Conservation (phyloP, 2,329 filamentous ascomycete genomes). For the Pseudohalonectria lignicola region DNA sequence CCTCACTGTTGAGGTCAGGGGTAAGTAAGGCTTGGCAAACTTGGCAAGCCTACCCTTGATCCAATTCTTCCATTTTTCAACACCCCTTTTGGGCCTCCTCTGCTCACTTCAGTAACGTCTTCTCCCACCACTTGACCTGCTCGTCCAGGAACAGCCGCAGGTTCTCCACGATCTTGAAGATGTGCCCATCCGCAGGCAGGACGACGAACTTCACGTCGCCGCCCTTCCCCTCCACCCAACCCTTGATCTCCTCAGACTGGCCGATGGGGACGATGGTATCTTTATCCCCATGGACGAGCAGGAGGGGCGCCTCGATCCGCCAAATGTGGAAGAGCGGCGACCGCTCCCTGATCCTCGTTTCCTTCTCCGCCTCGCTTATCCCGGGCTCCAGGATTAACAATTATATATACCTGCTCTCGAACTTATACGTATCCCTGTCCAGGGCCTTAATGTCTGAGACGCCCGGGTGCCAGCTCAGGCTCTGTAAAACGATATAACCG, state of each 20-base stretch:
- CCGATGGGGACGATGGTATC: conserved; percentile 48
- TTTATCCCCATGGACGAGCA: conserved; percentile 43
- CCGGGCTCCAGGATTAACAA: conserved; percentile 26
- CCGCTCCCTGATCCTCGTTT: conserved; percentile 27
- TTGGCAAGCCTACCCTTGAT: too few species aligned
- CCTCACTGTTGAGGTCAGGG: too few species aligned
- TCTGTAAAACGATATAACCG: conserved; percentile 41
- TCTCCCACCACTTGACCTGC: conserved; percentile 36
- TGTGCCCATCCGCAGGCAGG: conserved; percentile 38
- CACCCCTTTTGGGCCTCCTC: too few species aligned
- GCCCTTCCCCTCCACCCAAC: conserved; percentile 25
- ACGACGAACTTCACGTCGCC: conserved; percentile 34
- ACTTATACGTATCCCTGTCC: conserved; percentile 38
- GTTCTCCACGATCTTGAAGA: conserved; percentile 29
- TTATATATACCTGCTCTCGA: conserved; percentile 41
- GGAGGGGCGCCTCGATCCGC: conserved; percentile 35
- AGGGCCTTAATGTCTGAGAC: conserved; percentile 38
- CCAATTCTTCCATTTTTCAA: too few species aligned
- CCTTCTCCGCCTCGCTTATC: conserved; percentile 30
- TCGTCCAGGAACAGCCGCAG: conserved; percentile 26
- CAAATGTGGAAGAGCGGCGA: conserved; percentile 36
- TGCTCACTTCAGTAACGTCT: conserved; percentile 19
- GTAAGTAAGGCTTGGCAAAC: too few species aligned
- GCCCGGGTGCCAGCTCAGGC: conserved; percentile 34
- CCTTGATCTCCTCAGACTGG: conserved; percentile 42